Evolutionary conservation across 1,139 yeast species (phyloP).

Genomic region (Pichia sp.): DNA sequence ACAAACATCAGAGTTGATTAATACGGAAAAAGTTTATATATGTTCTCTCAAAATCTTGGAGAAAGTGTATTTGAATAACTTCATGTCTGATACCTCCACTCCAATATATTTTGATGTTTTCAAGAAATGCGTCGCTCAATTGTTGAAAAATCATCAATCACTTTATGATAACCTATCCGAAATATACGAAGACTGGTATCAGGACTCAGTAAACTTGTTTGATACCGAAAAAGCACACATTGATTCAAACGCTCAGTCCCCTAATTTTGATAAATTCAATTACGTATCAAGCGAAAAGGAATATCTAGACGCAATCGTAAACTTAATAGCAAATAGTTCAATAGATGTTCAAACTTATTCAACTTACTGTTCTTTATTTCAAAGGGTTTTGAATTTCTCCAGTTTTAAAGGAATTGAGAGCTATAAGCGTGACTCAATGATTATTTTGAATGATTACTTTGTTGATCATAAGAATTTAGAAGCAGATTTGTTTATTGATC

Average conservation of each 20-base stretch:
- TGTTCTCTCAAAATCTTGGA: constrained; percentile 40
- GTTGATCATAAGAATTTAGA: constrained; percentile 28
- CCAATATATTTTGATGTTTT: constrained; percentile 33
- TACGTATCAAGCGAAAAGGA: constrained; percentile 21
- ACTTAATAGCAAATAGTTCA: constrained; percentile 32
- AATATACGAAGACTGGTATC: constrained; percentile 21
- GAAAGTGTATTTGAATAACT: constrained; percentile 37
- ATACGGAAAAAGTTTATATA: constrained; percentile 45
- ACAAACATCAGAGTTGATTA: constrained; percentile 45
- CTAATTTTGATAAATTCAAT: constrained; percentile 22
- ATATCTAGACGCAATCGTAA: constrained; percentile 30
- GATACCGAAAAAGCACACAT: neutral
- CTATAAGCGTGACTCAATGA: constrained; percentile 24
- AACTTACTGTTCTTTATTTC: constrained; percentile 41
- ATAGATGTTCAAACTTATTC: constrained; percentile 37
- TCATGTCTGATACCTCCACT: constrained; percentile 26
- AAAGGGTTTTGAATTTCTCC: constrained; percentile 38
- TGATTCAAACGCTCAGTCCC: constrained; percentile 18
- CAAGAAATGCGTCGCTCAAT: constrained; percentile 24
- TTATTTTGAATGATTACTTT: constrained; percentile 29
- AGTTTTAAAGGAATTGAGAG: constrained; percentile 28
- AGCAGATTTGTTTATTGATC: constrained; percentile 37
- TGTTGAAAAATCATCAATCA: constrained; percentile 32
- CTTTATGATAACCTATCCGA: constrained; percentile 26
- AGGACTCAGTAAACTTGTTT: constrained; percentile 18